Percentiles rank a stretch among this genome's conserved stretches.
Conservation (phyloP, 2,329 filamentous ascomycete genomes). For the Tolypocladium ovalisporum region DNA sequence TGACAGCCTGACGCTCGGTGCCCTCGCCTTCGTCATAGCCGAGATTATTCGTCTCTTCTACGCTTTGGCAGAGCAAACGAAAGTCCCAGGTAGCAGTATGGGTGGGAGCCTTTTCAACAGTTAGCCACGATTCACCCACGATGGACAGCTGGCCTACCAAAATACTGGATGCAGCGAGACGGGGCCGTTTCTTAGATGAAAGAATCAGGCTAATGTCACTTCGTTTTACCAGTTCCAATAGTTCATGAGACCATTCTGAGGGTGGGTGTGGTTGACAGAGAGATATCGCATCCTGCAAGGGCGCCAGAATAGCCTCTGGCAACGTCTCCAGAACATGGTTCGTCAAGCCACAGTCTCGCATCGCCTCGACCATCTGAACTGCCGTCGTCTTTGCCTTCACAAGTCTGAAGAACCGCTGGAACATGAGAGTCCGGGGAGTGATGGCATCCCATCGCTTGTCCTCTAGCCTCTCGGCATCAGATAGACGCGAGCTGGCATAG, state of each 20-base stretch:
- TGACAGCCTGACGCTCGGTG: conserved; percentile 72
- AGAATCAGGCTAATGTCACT: conserved; percentile 67
- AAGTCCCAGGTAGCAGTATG: conserved; percentile 65
- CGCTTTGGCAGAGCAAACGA: conserved; percentile 61
- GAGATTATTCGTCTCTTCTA: conserved; percentile 47
- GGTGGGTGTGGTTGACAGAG: conserved; percentile 76
- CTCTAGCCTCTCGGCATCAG: conserved; percentile 22
- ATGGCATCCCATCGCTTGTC: conserved; percentile 33
- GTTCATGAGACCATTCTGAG: conserved; percentile 57
- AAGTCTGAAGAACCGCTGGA: conserved; percentile 55
- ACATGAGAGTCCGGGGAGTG: conserved; percentile 58
- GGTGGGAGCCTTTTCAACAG: conserved; percentile 37
- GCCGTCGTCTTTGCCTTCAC: conserved; percentile 40
- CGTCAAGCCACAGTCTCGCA: conserved; percentile 60
- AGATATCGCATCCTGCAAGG: conserved; percentile 75
- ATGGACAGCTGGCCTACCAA: conserved; percentile 22
- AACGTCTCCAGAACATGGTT: conserved; percentile 64
- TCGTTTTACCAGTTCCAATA: conserved; percentile 68
- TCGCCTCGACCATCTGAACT: conserved; percentile 59
- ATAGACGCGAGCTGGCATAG: conserved; percentile 23
- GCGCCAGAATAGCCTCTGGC: conserved; percentile 72
- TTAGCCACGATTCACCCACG: background rate
- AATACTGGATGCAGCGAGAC: conserved; percentile 24
- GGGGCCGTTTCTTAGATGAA: conserved; percentile 24
- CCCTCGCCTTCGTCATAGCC: conserved; percentile 71